A percentile compares a stretch with the other conserved stretches of the same genome.
These are phyloP conservation scores for Hypoxylon sp. DNA, from an alignment of 2,329 filamentous ascomycete genomes.

Conservation along the genomic window DNA sequence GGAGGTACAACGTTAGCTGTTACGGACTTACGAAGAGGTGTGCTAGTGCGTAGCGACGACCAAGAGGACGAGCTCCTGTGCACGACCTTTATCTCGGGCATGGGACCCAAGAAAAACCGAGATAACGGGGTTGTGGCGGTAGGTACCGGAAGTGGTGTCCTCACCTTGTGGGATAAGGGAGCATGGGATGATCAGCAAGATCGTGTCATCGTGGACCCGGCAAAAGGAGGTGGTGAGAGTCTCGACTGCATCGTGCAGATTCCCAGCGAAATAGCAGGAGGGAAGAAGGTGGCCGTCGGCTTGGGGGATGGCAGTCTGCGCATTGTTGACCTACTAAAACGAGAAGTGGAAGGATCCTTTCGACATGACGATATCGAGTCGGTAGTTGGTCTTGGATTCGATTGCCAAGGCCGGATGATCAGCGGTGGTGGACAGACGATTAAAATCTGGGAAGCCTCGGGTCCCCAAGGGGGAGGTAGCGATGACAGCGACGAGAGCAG, in stretches of 20 bases:
- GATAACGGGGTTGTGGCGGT: conserved; percentile 81
- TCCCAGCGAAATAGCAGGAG: conserved; percentile 73
- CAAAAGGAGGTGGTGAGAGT: conserved; percentile 73
- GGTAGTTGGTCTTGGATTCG: conserved; percentile 83
- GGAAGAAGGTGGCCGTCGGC: conserved; percentile 81
- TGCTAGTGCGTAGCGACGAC: conserved; percentile 88
- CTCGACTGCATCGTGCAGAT: conserved; percentile 80
- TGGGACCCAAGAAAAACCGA: conserved; percentile 71
- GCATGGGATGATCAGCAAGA: conserved; percentile 96
- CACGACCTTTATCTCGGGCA: conserved; percentile 77
- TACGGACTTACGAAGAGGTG: conserved; percentile 85
- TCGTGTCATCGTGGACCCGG: conserved; percentile 77
- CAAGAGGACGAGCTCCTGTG: conserved; percentile 94
- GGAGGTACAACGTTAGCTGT: conserved; percentile 91
- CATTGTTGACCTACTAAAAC: conserved; percentile 77
- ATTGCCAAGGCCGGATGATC: conserved; percentile 85
- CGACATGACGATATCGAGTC: conserved; percentile 89
- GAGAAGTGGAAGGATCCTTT: conserved; percentile 73
- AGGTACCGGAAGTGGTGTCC: conserved; percentile 77
- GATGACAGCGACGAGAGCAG: conserved; percentile 59
- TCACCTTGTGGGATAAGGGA: conserved; percentile 94
- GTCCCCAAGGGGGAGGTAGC: conserved; percentile 56
- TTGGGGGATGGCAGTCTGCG: conserved; percentile 81
- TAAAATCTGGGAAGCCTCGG: conserved; percentile 87
- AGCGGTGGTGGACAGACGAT: conserved; percentile 85